Base-by-base conservation (phyloP, 148 eudicot species). In the Rhododendron henanense region DNA sequence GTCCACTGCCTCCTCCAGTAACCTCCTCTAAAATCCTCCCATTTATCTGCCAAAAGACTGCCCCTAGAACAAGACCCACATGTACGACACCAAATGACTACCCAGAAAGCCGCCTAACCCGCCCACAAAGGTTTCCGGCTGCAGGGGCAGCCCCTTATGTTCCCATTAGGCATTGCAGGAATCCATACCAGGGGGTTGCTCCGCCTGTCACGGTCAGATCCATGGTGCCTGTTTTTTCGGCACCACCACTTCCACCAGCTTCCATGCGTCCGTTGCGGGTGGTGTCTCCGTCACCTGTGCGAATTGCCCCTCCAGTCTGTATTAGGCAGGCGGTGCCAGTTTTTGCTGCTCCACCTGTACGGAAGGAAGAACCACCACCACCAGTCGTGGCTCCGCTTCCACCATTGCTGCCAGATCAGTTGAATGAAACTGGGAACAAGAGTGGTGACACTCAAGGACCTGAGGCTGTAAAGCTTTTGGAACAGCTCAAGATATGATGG, bases 11-110 rank as follows among this genome's bases (percentile, higher is more conserved):
- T 44, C 94, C 91, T 31, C 85, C 84, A 28, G 80, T 78, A 48
- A 88, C 94, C 10, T 78, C 93, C 50, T 95, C 98, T 33, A 95
- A 94, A 92, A 91, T 95, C 86, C 92, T 95, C 75, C 96, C 95
- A 18, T 89, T 95, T 67, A 87, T 95, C 82, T 89, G 83, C 89
- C 93, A 83, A 81, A 92, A 89, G 90, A 88, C 94, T n/a, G 80
- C 85, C 35, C 74, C 92, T 77, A 90, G 85, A 84, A 88, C 87
- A 51, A 88, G 93, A 73, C 90, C 91, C 44, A 35, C 90, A 4
- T 88, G 87, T 53, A 69, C 88, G 73, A 79, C 78, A 37, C 47
- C 85, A 50, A 81, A 87, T 37, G 95, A 93, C 31, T 85, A 79
- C 84, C 81, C 82, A 45, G 93, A 93, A 69, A 57, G 87, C 87